Evolutionary conservation across 2,329 filamentous ascomycete genomes (phyloP), one percentile per base, ranked within the genome.

Genomic region (Emmonsia crescens): DNA sequence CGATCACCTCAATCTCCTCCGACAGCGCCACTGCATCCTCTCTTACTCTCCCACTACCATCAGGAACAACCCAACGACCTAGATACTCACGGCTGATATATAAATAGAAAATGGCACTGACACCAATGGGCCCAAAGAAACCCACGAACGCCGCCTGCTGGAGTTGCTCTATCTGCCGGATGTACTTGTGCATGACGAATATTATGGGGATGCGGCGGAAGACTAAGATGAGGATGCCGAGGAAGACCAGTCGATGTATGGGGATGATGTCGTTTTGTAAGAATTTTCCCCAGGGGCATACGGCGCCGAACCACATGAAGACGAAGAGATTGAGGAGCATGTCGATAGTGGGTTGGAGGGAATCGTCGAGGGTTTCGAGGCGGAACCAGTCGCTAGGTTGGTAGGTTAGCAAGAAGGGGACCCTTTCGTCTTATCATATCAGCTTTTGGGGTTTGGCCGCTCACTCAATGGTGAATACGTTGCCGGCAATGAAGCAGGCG

Each of bases 61-160:
- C 61, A 85, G 29, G 27, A 12, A 54, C 36, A 27, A 42, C 3
- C 3, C 69, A 72, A 14, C 77, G 70, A 6, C 72, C 70, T 2
- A 96, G 78, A 64, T 92, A 96, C 29, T 96, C 89, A 1, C 89
- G 74, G 48, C 83, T 87, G 64, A 96, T 79, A 69, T 91, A 95
- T 5, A 96, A 80, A 71, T 96, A 96, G 72, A 96, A 96, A 24
- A 96, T 83, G 0, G 91, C 92, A 19, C 89, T 90, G 1, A 96
- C 91, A 2, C 93, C 91, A 61, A 96, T 92, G 0, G 92, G 92
- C 0, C 92, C 92, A 66, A 96, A 96, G 77, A 96, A 96, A 0
- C 92, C 92, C 8, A 94, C 89, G 69, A 96, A 96, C 0, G 89
- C 76, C 1, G 91, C 91, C 66, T 96, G 91, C 3, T 83, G 82